These are phyloP conservation scores for Globisporangium perplexum DNA, from an alignment of 352 stramenopile genomes.

Conservation along the genomic window DNA sequence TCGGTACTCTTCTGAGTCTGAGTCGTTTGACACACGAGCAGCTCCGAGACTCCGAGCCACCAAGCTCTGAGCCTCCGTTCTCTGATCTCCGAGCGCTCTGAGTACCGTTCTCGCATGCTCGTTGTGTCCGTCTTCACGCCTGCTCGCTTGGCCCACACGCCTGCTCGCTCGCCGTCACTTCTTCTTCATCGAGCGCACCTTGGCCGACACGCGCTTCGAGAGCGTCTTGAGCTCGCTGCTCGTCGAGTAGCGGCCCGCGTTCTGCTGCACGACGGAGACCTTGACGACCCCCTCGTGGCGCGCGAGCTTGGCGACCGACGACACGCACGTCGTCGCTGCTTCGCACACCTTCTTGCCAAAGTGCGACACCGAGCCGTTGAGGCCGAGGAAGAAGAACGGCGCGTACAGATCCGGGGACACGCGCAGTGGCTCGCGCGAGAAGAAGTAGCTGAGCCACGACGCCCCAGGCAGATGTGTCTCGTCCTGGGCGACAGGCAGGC, in stretches of 20 bases:
- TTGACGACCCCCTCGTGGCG: conserved; percentile 26
- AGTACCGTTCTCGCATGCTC: no score
- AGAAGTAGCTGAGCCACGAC: conserved; percentile 18
- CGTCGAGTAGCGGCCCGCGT: conserved; percentile 25
- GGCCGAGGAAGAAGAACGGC: conserved; percentile 50
- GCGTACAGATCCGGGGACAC: conserved; percentile 23
- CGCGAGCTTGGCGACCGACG: conserved; percentile 32
- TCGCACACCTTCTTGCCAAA: conserved; percentile 41
- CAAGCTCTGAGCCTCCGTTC: no score
- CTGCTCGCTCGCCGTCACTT: not conserved
- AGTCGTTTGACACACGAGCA: no score
- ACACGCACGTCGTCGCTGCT: conserved; percentile 29
- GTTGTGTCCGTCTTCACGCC: no score
- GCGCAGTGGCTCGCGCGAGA: conserved; percentile 15
- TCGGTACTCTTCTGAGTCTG: no score
- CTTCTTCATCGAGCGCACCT: conserved; percentile 31
- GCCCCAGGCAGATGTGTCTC: conserved; percentile 6
- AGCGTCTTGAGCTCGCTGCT: conserved; percentile 31
- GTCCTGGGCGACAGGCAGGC: no score
- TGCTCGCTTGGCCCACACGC: no score
- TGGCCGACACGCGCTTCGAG: conserved; percentile 35
- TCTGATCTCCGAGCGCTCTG: no score
- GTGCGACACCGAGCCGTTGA: conserved; percentile 29
- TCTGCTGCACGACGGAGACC: conserved; percentile 29
- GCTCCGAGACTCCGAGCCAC: no score